Percentiles rank a stretch among this genome's conserved stretches.
These are phyloP conservation scores for Cutaneotrichosporon mucoides DNA, from an alignment of 1,284 basidiomycete genomes.

Conservation along the genomic window DNA sequence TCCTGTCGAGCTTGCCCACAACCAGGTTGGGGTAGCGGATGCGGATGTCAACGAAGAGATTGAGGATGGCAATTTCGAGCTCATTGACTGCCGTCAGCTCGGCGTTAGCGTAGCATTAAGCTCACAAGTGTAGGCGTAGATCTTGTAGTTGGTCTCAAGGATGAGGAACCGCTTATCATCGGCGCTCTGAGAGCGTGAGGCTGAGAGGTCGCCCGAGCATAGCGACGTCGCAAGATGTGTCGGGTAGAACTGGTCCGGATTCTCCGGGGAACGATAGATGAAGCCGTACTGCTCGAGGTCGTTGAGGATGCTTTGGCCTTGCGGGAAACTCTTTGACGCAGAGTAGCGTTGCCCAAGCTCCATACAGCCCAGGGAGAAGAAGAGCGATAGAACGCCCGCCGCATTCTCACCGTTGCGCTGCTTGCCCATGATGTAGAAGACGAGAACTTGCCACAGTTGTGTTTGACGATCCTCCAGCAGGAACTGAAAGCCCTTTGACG, in stretches of 20 bases:
- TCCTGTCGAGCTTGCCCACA: slow-evolving; percentile 88
- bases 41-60: slow-evolving; percentile 87
- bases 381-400: slow-evolving; percentile 87
- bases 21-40: slow-evolving; percentile 95
- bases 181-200: slow-evolving; percentile 52
- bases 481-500: slow-evolving; percentile 94
- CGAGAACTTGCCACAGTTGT: slow-evolving; percentile 93
- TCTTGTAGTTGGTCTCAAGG: slow-evolving; percentile 95
- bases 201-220: slow-evolving; percentile 58
- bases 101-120: too few relatives aligned
- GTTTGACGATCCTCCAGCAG: slow-evolving; percentile 92
- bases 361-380: slow-evolving; percentile 94
- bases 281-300: slow-evolving; percentile 94
- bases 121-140: slow-evolving; percentile 84
- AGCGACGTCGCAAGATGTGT: slow-evolving; percentile 94
- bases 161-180: slow-evolving; percentile 82
- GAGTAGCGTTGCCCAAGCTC: slow-evolving; percentile 93
- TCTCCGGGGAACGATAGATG: slow-evolving; percentile 63
- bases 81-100: slow-evolving; percentile 66
- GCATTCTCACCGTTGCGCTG: slow-evolving; percentile 83
- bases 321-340: slow-evolving; percentile 69
- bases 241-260: slow-evolving; percentile 72
- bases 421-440: slow-evolving; percentile 63
- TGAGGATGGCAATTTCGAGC: slow-evolving; percentile 91
- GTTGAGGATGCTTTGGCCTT: slow-evolving; percentile 66